Base-by-base conservation (phyloP, 805 yeast genomes). In the Yamadazyma philogaea region DNA sequence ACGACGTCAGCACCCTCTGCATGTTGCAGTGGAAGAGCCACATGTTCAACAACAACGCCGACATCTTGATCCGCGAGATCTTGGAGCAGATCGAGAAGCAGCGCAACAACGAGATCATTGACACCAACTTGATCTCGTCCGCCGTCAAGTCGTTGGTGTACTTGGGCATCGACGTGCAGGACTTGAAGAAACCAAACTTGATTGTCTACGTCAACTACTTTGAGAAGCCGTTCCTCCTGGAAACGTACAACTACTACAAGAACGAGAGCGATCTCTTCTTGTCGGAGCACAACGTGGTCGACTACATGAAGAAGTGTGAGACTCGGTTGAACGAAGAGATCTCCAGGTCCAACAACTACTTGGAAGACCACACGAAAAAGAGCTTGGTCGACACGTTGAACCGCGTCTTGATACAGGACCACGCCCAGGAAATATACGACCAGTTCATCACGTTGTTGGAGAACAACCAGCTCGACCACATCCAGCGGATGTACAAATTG, bases 111-210 rank as follows among this genome's bases (percentile, higher is more conserved):
- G 83, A 83, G 55, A 75, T 79, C 24, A 84, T 85, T 40, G 82
- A 84, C 50, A 78, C 84, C 32, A 70, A 75, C 38, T 74, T 78
- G 39, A 72, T 93, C 34, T 78, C 86, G 27, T 71, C 78, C 32
- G 89, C 93, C 1, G 85, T 91, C 48, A 84, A 81, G 54, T 90
- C 97, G 1, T 81, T 90, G 68, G 96, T 91, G 10, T 77, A 81
- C 34, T 72, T 93, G 49, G 98, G 99, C 4, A 83, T 95, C 52
- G 98, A 93, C 59, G 82, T 81, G 44, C 89, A 84, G 59, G 97
- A 89, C 63, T 75, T 87, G 61, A 89, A 86, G 65, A 89, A 88
- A 57, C 79, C 87, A 40, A 88, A 87, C 57, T 72, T 90, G 56
- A 75, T 82, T 16, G 89, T 90, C 24, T 93, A 93, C 65, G 79